These are phyloP conservation scores for Xylaria nigripes DNA, from an alignment of 495 filamentous ascomycete genomes.

Conservation along the genomic window DNA sequence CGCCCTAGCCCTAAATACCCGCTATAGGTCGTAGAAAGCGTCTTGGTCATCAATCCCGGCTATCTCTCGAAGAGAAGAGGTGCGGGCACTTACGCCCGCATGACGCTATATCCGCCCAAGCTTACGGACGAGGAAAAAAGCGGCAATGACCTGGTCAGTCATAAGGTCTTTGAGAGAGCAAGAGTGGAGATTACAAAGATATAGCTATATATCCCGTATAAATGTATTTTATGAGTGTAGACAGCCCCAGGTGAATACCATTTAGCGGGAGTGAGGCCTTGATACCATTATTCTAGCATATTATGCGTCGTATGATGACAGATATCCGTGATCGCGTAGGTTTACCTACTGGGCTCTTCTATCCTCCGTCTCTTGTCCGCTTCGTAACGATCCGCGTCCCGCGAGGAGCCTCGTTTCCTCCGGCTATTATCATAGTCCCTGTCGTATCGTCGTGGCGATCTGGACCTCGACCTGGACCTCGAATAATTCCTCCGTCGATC, in stretches of 20 bases:
- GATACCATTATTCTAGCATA: constrained; percentile 2
- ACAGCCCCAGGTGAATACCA: neutral
- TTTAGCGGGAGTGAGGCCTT: neutral
- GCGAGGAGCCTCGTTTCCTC: constrained; percentile 58
- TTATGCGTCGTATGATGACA: constrained; percentile 6
- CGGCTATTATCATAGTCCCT: constrained; percentile 45
- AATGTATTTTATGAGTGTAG: neutral
- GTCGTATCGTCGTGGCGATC: constrained; percentile 36
- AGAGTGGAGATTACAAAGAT: constrained; percentile 79
- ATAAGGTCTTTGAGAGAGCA: constrained; percentile 73
- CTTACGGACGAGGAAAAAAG: constrained; percentile 50
- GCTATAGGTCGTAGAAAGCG: constrained; percentile 68
- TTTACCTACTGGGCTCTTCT: constrained; percentile 30
- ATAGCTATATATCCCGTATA: constrained; percentile 24
- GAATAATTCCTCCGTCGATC: constrained; percentile 24
- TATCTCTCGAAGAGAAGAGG: constrained; percentile 73
- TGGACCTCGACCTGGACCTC: constrained; percentile 27
- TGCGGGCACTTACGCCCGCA: constrained; percentile 70
- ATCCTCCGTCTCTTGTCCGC: constrained; percentile 61
- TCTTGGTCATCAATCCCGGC: constrained; percentile 81
- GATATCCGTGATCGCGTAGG: neutral
- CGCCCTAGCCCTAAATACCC: constrained; percentile 11
- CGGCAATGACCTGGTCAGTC: constrained; percentile 50
- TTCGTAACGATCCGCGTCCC: constrained; percentile 48
- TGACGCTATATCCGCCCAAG: constrained; percentile 59